Evolutionary conservation across 371 early-diverging fungal genomes (phyloP).

Genomic region (Saksenaea oblongispora): DNA sequence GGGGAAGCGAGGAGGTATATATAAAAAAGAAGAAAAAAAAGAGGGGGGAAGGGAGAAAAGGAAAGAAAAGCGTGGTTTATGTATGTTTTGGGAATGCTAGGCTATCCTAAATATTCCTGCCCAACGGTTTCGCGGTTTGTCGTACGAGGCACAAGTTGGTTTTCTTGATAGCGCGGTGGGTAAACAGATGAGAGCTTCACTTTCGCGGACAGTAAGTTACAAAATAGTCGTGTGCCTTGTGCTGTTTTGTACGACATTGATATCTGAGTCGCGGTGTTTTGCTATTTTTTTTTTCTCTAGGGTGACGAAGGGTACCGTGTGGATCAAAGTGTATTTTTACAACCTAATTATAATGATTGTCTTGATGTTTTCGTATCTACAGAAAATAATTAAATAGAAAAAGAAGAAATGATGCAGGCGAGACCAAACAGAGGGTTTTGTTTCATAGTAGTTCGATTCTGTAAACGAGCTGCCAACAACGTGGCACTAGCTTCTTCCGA

Average conservation of each 20-base stretch:
- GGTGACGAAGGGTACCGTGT: slow-evolving; percentile 14
- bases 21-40: slow-evolving; percentile 8
- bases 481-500: slow-evolving; percentile 9
- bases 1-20: slow-evolving; percentile 46
- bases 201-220: slow-evolving; percentile 31
- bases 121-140: slow-evolving; percentile 31
- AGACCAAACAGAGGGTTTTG: neutral
- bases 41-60: neutral
- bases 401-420: neutral
- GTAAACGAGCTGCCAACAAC: neutral
- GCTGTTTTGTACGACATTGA: slow-evolving; percentile 4
- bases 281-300: neutral
- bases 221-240: slow-evolving; percentile 4
- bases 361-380: neutral
- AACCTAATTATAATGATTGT: slow-evolving; percentile 2
- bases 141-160: slow-evolving; percentile 30
- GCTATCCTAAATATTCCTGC: slow-evolving; percentile 31
- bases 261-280: slow-evolving; percentile 3
- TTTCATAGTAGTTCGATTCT: neutral
- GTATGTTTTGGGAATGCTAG: slow-evolving; percentile 14
- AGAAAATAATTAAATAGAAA: slow-evolving; percentile 7
- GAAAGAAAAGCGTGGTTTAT: neutral
- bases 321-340: slow-evolving; percentile 12
- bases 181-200: slow-evolving; percentile 30
- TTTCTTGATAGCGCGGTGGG: slow-evolving; percentile 40